Evolutionary conservation across 306 rosid genomes (phyloP).

Genomic region (cucumber (Cucumis sativus)): Cucumber_9930_V3 NC_026658.2:26102501-26103000

Average conservation of each 20-base stretch:
- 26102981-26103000: slow-evolving; percentile 47
- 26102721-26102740: neutral
- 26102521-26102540: neutral
- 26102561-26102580: neutral
- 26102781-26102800: no score
- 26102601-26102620: neutral
- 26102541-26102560: neutral
- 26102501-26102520: neutral
- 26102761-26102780: neutral
- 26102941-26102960: slow-evolving; percentile 53
- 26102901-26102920: slow-evolving; percentile 48
- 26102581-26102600: neutral
- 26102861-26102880: slow-evolving; percentile 30
- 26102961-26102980: slow-evolving; percentile 29
- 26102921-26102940: slow-evolving; percentile 58
- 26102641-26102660: neutral
- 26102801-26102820: no score
- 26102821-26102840: neutral
- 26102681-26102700: neutral
- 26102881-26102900: slow-evolving; percentile 36
- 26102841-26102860: neutral
- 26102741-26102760: neutral
- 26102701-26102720: neutral
- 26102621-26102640: neutral
- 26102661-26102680: neutral